Percentiles rank a stretch among this genome's conserved stretches.
Evolutionary conservation across 305 asterid genomes (phyloP).

Genomic region (Ilex paraguariensis): DNA sequence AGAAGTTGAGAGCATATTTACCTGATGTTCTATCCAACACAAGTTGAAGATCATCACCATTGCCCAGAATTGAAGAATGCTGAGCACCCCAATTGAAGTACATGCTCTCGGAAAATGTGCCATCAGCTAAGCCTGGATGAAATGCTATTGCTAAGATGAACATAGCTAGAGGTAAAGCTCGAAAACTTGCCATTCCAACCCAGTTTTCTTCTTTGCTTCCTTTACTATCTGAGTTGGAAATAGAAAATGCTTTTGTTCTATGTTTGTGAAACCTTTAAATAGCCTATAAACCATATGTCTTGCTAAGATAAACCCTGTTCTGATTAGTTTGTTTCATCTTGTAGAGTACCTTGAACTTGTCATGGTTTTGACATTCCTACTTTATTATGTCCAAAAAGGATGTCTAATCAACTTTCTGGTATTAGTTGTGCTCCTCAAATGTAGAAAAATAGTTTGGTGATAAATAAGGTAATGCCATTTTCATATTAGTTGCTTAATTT

Average conservation of each 20-base stretch:
- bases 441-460: no score
- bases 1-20: constrained; percentile 2
- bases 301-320: not conserved
- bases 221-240: not conserved
- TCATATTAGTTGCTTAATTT: no score
- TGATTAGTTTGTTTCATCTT: not conserved
- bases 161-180: constrained; percentile 5
- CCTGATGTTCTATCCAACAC: constrained; percentile 57
- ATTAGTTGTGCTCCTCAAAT: no score
- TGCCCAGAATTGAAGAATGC: constrained; percentile 25
- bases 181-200: constrained; percentile 21
- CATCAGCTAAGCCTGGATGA: constrained; percentile 17
- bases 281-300: constrained; percentile 5
- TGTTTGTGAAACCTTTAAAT: constrained; percentile 2
- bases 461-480: no score
- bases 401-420: no score
- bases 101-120: constrained; percentile 30
- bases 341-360: not conserved
- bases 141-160: constrained; percentile 16
- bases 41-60: constrained; percentile 47
- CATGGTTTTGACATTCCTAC: not conserved
- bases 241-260: not conserved
- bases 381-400: not conserved
- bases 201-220: not conserved
- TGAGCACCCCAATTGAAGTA: constrained; percentile 41